Evolutionary conservation across 2,329 filamentous ascomycete genomes (phyloP), one percentile per base, ranked within the genome.

Genomic region (Sclerotiophoma versabilis): DNA sequence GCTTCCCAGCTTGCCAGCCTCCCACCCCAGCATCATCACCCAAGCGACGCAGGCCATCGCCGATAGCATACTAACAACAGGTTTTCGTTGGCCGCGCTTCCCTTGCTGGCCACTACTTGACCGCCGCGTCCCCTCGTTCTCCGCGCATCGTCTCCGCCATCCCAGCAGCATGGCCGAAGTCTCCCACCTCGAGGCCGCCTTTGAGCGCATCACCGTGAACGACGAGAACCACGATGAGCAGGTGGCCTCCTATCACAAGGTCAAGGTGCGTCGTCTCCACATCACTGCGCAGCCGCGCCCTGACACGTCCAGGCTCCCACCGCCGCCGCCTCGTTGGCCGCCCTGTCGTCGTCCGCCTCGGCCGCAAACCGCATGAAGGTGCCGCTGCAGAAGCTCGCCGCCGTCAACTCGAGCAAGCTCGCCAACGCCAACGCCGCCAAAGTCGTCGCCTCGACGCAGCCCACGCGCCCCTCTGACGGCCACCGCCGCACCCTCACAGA

Each of bases 161-260:
- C 25, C 32, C 25, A 49, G 59, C 49, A 32, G n/a, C 36, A 84
- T 93, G 90, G 86, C 48, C 15, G 48, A 93, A 61, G 85, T 90
- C 54, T 86, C 90, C 65, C 87, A 86, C 45, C 82, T 98, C 39
- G 93, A 97, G 79, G 82, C 90, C 77, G 90, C 91, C 68, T 91
- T 98, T 71, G 92, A 96, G 86, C 88, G 88, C 76, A 85, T 97
- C 79, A 89, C 90, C 17, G 91, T 97, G 59, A 89, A 90, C 66
- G 93, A 97, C 71, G 93, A 96, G 77, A 96, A 93, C 71, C 95
- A 93, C 71, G 88, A 79, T 51, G 77, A 79, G 51, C 71, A 91
- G 54, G 77, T 80, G 26, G 78, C 78, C 49, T 81, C 85, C 59
- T 87, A 90, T 73, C 81, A 85, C 63, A 96, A 96, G 77, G 76